phyloP scores from a whole-genome alignment of 768 basidiomycete species.

The Daedaleopsis nitida region DNA sequence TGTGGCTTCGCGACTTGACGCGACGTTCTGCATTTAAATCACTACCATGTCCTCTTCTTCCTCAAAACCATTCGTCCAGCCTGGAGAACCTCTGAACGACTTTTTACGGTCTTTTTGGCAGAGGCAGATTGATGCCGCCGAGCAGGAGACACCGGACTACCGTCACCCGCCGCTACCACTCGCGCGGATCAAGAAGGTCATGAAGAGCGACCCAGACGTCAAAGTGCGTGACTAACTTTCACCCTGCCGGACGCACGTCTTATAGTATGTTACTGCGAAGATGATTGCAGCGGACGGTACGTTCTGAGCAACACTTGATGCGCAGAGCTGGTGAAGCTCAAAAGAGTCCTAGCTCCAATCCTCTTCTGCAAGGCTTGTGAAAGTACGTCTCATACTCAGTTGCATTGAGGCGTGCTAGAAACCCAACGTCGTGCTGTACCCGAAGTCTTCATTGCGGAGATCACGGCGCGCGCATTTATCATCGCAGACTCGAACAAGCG shows the following conservation, averaged over 20 bases:
- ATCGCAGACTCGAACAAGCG: slow-evolving; percentile 95
- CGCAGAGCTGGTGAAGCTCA: neutral
- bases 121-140: slow-evolving; percentile 81
- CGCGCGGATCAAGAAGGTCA: slow-evolving; percentile 97
- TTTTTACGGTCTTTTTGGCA: slow-evolving; percentile 92
- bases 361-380: slow-evolving; percentile 98
- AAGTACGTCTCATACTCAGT: slow-evolving; percentile 56
- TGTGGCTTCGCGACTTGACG: neutral
- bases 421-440: neutral
- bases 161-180: slow-evolving; percentile 87
- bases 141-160: slow-evolving; percentile 87
- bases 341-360: slow-evolving; percentile 71
- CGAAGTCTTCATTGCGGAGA: slow-evolving; percentile 94
- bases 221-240: slow-evolving; percentile 58
- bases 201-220: slow-evolving; percentile 97
- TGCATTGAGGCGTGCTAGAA: neutral
- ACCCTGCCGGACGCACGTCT: neutral
- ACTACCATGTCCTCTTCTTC: slow-evolving; percentile 21
- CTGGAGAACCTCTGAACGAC: slow-evolving; percentile 84
- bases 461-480: slow-evolving; percentile 94
- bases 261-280: slow-evolving; percentile 39
- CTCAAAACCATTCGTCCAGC: slow-evolving; percentile 66
- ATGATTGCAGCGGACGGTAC: slow-evolving; percentile 98
- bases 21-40: neutral
- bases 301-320: slow-evolving; percentile 18